phyloP scores from a whole-genome alignment of 176 grass and related monocot genomes.

The Microstegium vimineum region DNA sequence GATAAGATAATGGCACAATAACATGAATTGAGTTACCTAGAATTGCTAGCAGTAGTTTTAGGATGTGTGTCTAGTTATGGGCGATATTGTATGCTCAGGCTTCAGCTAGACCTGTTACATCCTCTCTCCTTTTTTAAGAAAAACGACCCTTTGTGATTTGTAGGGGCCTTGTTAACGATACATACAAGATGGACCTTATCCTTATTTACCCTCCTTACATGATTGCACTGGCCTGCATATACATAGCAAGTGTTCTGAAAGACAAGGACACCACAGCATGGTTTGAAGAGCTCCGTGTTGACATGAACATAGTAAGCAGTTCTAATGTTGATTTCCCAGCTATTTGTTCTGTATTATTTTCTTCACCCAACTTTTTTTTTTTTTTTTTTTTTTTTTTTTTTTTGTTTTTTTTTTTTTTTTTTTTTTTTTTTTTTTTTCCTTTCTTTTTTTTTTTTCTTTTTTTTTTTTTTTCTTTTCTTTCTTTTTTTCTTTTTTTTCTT shows the following conservation, averaged over 20 bases:
- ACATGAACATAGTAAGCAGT: slow-evolving; percentile 77
- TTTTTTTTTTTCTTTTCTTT: too few relatives aligned
- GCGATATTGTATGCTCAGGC: neutral
- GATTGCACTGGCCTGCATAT: slow-evolving; percentile 96
- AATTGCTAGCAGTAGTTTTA: neutral
- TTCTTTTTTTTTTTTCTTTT: too few relatives aligned
- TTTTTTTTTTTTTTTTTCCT: too few relatives aligned
- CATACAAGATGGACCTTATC: slow-evolving; percentile 97
- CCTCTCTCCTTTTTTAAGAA: neutral
- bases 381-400: too few relatives aligned
- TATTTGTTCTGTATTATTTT: neutral
- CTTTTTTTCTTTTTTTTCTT: too few relatives aligned
- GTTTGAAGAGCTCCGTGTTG: slow-evolving; percentile 88
- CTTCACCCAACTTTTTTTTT: neutral
- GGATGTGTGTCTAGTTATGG: neutral
- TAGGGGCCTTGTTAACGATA: slow-evolving; percentile 96
- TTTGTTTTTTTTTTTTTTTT: too few relatives aligned
- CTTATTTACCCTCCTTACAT: slow-evolving; percentile 89
- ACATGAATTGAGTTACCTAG: neutral
- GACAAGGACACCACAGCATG: slow-evolving; percentile 82
- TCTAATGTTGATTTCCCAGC: neutral
- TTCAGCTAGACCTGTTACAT: neutral
- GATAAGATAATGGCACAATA: neutral
- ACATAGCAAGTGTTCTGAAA: slow-evolving; percentile 78
- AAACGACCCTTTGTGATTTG: slow-evolving; percentile 7